Conservation (phyloP, 2,329 filamentous ascomycete species). For the Nothomitra cinnamomea region DNA sequence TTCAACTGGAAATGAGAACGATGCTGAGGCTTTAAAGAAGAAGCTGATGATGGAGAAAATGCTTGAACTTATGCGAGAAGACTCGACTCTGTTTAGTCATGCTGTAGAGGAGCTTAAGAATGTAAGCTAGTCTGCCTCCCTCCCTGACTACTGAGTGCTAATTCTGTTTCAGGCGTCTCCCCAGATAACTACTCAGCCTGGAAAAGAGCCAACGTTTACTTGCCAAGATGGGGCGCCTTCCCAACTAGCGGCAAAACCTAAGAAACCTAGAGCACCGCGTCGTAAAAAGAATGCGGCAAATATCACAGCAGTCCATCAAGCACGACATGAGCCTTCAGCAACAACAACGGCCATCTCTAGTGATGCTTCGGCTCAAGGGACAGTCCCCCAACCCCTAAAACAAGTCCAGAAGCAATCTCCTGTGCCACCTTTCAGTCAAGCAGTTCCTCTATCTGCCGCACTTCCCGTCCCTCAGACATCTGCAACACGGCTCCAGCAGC, state of each 20-base stretch:
- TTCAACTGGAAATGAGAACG: constrained; percentile 9
- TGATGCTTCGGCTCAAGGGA: not conserved
- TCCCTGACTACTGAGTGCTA: not conserved
- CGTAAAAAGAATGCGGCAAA: not conserved
- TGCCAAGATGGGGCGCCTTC: not conserved
- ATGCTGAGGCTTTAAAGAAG: constrained; percentile 32
- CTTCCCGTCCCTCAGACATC: not conserved
- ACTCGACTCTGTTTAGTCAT: constrained; percentile 35
- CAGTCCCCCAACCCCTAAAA: not conserved
- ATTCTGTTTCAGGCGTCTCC: not conserved
- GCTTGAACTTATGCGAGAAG: constrained; percentile 36
- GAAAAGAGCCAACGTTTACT: not conserved
- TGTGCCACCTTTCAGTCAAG: not conserved
- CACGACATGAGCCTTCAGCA: not conserved
- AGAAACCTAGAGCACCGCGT: not conserved
- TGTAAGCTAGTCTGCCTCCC: constrained; percentile 13
- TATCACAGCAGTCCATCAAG: not conserved
- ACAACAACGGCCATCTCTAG: not conserved
- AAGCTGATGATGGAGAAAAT: constrained; percentile 39
- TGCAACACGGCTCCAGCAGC: not conserved
- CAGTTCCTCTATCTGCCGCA: not conserved
- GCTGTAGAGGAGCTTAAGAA: constrained; percentile 38
- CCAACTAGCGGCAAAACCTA: not conserved
- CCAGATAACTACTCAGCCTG: not conserved
- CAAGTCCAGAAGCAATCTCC: not conserved